Evolutionary conservation across 2,329 filamentous ascomycete species (phyloP).

Genomic region (Arthrobotrys sphaeroides): DNA sequence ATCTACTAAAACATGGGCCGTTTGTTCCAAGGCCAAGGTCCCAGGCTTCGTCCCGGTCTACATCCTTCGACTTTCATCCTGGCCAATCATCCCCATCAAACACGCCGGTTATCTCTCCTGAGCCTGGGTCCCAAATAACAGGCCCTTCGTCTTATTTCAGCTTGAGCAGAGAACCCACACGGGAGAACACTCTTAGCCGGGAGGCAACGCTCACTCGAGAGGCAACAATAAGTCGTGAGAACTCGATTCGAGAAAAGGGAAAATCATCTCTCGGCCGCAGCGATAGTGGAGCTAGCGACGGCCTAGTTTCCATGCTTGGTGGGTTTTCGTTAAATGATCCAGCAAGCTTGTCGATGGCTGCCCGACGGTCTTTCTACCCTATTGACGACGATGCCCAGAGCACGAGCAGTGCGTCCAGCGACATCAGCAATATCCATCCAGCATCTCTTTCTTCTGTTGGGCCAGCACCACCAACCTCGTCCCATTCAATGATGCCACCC

Average conservation of each 20-base stretch:
- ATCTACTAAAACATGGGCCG: constrained; percentile 89
- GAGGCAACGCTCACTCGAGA: constrained; percentile 69
- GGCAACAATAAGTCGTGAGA: constrained; percentile 50
- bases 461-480: constrained; percentile 60
- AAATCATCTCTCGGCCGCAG: constrained; percentile 78
- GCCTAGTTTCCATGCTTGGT: constrained; percentile 81
- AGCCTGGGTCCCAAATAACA: constrained; percentile 71
- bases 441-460: constrained; percentile 53
- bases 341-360: constrained; percentile 58
- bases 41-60: constrained; percentile 86
- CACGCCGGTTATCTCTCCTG: constrained; percentile 87
- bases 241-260: constrained; percentile 49
- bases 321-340: constrained; percentile 77
- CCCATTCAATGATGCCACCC: constrained; percentile 78
- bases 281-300: constrained; percentile 91
- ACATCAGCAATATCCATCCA: constrained; percentile 61
- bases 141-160: constrained; percentile 93
- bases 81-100: constrained; percentile 79
- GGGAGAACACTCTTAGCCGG: constrained; percentile 66
- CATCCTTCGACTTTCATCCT: constrained; percentile 86
- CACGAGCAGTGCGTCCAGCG: constrained; percentile 78
- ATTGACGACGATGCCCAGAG: constrained; percentile 77
- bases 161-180: constrained; percentile 70
- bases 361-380: constrained; percentile 69
- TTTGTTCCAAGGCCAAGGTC: constrained; percentile 84